Percentiles rank a stretch among this genome's conserved stretches.
These are phyloP conservation scores for Blastobotrys apis DNA, from an alignment of 1,139 yeast genomes.

Conservation along the genomic window DNA sequence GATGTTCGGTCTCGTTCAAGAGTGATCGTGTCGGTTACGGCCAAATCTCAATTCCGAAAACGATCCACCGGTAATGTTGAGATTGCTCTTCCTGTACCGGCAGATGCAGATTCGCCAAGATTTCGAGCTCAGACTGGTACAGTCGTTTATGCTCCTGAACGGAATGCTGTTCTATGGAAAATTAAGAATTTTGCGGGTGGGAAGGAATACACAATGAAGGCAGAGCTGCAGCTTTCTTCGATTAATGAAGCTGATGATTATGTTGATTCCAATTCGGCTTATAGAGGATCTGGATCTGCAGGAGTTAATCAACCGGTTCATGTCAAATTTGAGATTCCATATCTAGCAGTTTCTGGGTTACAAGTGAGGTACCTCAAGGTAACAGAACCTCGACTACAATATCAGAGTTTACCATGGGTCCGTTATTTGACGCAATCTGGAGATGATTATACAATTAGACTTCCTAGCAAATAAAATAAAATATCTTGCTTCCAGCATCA, in stretches of 20 bases:
- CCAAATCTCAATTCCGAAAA: constrained; percentile 75
- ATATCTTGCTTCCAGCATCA: too few species aligned
- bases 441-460: constrained; percentile 78
- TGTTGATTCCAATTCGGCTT: constrained; percentile 18
- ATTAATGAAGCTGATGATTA: constrained; percentile 48
- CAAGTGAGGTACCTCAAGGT: constrained; percentile 89
- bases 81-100: constrained; percentile 81
- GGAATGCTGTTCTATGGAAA: constrained; percentile 78
- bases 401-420: constrained; percentile 92
- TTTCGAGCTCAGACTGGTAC: constrained; percentile 75
- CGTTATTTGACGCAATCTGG: constrained; percentile 86
- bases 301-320: constrained; percentile 39
- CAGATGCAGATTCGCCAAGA: constrained; percentile 87
- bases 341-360: constrained; percentile 88
- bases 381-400: constrained; percentile 80
- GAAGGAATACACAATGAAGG: constrained; percentile 76
- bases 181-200: constrained; percentile 85
- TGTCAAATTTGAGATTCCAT: constrained; percentile 89
- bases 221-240: constrained; percentile 80
- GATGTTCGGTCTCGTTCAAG: constrained; percentile 74
- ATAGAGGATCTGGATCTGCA: constrained; percentile 8
- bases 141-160: constrained; percentile 84
- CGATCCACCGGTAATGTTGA: constrained; percentile 84
- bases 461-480: constrained; percentile 17
- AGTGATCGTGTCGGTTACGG: constrained; percentile 68